Evolutionary conservation across 2,329 filamentous ascomycete species (phyloP).

Genomic region (Microdochium trichocladiopsis): DNA sequence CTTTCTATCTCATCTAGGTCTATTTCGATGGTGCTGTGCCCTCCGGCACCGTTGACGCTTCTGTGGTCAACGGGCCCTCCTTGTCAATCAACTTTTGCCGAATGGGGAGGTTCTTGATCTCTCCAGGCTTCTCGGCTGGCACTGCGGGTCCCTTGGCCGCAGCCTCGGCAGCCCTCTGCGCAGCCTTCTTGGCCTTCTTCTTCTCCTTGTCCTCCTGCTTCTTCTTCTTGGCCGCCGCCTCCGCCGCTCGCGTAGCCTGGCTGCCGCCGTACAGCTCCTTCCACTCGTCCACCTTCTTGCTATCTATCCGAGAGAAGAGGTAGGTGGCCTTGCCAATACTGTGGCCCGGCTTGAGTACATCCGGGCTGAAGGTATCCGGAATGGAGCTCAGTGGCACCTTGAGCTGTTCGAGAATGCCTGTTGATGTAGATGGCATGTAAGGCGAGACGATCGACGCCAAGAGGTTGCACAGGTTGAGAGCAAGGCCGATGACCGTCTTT

Average conservation of each 20-base stretch:
- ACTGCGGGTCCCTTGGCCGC: conserved; percentile 2
- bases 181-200: conserved; percentile 19
- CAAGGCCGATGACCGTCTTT: conserved; percentile 49
- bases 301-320: conserved; percentile 65
- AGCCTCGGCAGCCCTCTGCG: conserved; percentile 9
- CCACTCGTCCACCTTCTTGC: conserved; percentile 68
- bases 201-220: conserved; percentile 21
- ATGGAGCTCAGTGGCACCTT: conserved; percentile 44
- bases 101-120: conserved; percentile 18
- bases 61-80: conserved; percentile 7
- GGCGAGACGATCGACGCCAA: conserved; percentile 60
- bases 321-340: conserved; percentile 62
- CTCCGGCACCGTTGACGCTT: conserved; percentile 7
- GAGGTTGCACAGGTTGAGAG: conserved; percentile 62
- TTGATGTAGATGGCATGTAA: conserved; percentile 59
- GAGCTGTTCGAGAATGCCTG: conserved; percentile 58
- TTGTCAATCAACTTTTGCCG: conserved; percentile 20
- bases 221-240: conserved; percentile 20
- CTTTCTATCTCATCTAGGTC: not conserved
- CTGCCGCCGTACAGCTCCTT: conserved; percentile 50
- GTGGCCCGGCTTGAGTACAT: conserved; percentile 52
- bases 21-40: conserved; percentile 7
- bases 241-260: conserved; percentile 16
- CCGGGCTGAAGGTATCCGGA: conserved; percentile 44
- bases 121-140: conserved; percentile 13